Evolutionary conservation across 805 yeast species (phyloP), one percentile per base, ranked within the genome.

Genomic region (Tanozyma kutaoensis): DNA sequence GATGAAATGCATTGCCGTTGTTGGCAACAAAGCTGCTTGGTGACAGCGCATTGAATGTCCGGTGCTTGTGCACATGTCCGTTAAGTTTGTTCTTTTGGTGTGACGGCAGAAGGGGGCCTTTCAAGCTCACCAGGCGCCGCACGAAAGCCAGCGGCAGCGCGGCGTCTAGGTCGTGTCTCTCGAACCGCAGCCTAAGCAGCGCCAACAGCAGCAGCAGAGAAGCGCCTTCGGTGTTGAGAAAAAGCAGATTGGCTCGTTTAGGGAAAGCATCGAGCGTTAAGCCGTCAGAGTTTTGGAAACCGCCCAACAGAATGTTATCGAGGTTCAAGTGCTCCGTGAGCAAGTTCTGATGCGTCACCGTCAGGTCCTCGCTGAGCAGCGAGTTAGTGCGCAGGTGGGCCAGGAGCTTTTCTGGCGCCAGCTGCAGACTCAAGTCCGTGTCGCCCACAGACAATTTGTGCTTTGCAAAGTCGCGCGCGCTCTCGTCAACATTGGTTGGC

Each of bases 401-500:
- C 13, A 16, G 18, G 13, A 15, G 14, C 24, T n/a, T n/a, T n/a
- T n/a, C n/a, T n/a, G n/a, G n/a, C n/a, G n/a, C n/a, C n/a, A n/a
- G n/a, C n/a, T n/a, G 20, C 20, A 17, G 20, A 10, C 20, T 10
- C 20, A n/a, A n/a, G n/a, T n/a, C n/a, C n/a, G n/a, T n/a, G n/a
- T n/a, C n/a, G n/a, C n/a, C n/a, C 15, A 28, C 28, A 13, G 20
- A 17, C 10, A 25, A 30, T 21, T 34, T 33, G 36, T 57, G 63
- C 14, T 48, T 46, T 5, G 58, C 56, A 42, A 59, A 61, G 23
- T 46, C 40, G 25, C 38, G 40, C 3, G 58, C 34, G 11, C 53
- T 51, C 12, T 31, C 28, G 6, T 37, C 38, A 11, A 52, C 33
- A 18, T 49, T 52, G 12, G 32, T 32, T 10, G 28, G 16, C 2